Base-by-base conservation (phyloP, 176 grass and related monocot species). In the Musa acuminata region DNA sequence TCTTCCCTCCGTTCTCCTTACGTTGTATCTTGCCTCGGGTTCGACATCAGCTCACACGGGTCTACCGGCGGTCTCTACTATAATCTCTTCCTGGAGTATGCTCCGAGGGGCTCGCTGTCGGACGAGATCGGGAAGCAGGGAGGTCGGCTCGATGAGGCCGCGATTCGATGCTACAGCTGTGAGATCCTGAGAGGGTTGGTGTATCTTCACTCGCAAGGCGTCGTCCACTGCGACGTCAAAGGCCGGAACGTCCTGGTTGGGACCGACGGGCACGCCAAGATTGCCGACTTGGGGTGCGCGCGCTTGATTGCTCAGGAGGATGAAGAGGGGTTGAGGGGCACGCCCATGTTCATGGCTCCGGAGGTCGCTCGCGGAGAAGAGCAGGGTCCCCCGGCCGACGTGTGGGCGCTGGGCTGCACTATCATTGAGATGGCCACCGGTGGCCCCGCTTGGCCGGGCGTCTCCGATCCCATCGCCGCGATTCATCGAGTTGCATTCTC, bases 181-280 rank as follows among this genome's bases (percentile, higher is more conserved):
- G 72, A 74, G 23, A 19, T 74, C 51, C 13, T 74, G 52, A 12
- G 16, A 1, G 72, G 72, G 1, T 17, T 74, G 52, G 72, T 23
- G 11, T 74, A 74, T 22, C 51, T 74, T 7, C 72, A 74, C 52
- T 20, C 72, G 22, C 25, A 21, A 4, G 52, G 53, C 1, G 22
- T 74, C 53, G 72, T 55, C 22, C 72, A 74, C 23, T 74, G 72
- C 72, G 72, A 74, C 72, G 24, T 74, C 72, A 74, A 74, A 11
- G 23, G 52, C 53, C 72, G 16, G 22, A 74, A 74, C 53, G 72
- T 74, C 11, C 53, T 74, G 13, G 1, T 74, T 27, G 72, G 52
- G 22, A 1, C 53, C 52, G 23, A 74, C 53, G 72, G 72, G 52
- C 52, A 23, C 52, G 52, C 72, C 24, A 74, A 57, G 53, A 13